Conservation (phyloP, 106 monocot species). For the Dendrobium nobile region DNA sequence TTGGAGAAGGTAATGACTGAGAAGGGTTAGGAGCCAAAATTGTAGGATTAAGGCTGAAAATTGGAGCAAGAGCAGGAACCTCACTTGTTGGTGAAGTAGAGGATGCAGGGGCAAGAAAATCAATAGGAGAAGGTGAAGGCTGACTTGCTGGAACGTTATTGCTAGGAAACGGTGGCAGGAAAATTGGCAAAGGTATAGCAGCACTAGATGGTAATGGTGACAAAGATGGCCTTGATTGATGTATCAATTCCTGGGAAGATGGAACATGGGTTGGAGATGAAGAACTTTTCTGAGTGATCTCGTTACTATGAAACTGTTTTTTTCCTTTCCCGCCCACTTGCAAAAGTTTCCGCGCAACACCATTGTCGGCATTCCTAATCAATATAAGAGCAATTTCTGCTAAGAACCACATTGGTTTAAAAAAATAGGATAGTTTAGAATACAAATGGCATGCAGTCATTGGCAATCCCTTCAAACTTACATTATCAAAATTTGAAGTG, state of each 20-base stretch:
- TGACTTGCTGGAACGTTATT: not conserved
- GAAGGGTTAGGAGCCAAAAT: not conserved
- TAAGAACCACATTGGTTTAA: not conserved
- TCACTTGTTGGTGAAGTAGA: conserved; percentile 7
- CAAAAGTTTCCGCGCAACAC: conserved; percentile 23
- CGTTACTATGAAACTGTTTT: not conserved
- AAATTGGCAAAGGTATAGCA: not conserved
- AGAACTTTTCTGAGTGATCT: not conserved
- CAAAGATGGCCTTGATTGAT: not conserved
- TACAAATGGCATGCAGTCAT: not conserved
- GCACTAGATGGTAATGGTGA: conserved; percentile 5
- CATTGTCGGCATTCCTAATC: conserved; percentile 14
- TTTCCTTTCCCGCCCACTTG: conserved; percentile 15
- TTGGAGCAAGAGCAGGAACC: not conserved
- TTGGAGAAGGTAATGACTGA: not conserved
- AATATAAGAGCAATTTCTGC: not conserved
- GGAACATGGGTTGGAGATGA: not conserved
- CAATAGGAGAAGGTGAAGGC: conserved; percentile 1
- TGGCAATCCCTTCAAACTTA: not conserved
- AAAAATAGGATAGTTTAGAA: not conserved
- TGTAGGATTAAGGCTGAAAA: not conserved
- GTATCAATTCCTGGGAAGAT: not conserved
- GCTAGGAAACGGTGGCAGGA: not conserved
- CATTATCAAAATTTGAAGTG: no score
- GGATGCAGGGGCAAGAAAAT: not conserved